Base-by-base conservation (phyloP, 2,329 filamentous ascomycete species). In the Penicillium hesseltinei region DNA sequence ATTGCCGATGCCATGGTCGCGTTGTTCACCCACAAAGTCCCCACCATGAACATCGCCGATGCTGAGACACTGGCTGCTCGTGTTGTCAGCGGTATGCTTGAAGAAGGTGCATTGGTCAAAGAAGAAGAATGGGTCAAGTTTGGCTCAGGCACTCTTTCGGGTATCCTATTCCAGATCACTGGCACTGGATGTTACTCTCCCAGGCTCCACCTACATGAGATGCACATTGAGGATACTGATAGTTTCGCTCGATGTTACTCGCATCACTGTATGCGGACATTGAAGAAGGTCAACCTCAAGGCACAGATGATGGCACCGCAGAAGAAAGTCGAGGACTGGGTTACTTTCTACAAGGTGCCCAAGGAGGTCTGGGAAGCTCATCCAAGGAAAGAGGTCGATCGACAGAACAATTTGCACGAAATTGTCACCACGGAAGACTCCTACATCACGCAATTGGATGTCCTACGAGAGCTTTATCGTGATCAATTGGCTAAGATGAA, bases 111-210 rank as follows among this genome's bases (percentile, higher is more conserved):
- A 11, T 78, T 99, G 33, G 80, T 95, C 5, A 87, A 88, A 15
- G 93, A 97, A 35, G 94, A 99, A 73, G 95, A 99, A 77, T 99
- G 95, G 94, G 88, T 99, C 63, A 97, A 95, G 71, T 92, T 97
- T 70, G 89, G 91, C 7, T 81, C 84, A 1, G 91, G 88, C 7
- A 84, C 83, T 25, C 86, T 97, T 68, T 92, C 90, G 23, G 95
- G 94, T 55, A 92, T 99, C 5, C 79, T 99, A 44, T 97, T 90
- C 82, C 95, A 99, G 73, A 80, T 99, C 48, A 96, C 92, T 3
- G 92, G 92, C 7, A 86, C 86, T 23, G 94, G 94, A 15, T 99
- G 94, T 71, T 99, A 99, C 73, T 87, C 93, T 4, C 85, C 91
- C 0, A 90, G 88, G 68, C 75, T 97, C 9, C 94, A 99, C 71